These are phyloP conservation scores for Hymenoscyphus fraxineus DNA, from an alignment of 2,329 filamentous ascomycete species.

Conservation along the genomic window DNA sequence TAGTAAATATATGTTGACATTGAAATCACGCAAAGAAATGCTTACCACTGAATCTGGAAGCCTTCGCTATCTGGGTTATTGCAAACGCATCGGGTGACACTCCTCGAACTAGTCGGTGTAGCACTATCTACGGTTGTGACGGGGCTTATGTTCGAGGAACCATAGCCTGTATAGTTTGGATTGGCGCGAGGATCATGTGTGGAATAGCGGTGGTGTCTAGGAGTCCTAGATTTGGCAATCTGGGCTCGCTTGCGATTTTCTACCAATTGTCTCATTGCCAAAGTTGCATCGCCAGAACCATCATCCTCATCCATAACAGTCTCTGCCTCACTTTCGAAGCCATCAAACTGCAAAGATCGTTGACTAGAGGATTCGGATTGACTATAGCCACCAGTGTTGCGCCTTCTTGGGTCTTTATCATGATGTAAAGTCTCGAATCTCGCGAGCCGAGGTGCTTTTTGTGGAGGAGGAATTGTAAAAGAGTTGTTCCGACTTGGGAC, in stretches of 20 bases:
- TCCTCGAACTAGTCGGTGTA: constrained; percentile 40
- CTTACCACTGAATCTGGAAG: constrained; percentile 63
- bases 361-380: constrained; percentile 33
- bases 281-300: constrained; percentile 53
- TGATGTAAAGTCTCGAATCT: constrained; percentile 26
- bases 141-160: constrained; percentile 45
- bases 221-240: constrained; percentile 21
- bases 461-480: constrained; percentile 38
- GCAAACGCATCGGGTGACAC: constrained; percentile 54
- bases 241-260: constrained; percentile 29
- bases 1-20: constrained; percentile 12
- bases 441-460: constrained; percentile 26
- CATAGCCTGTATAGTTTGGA: constrained; percentile 24
- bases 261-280: constrained; percentile 54
- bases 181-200: constrained; percentile 23
- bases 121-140: constrained; percentile 44
- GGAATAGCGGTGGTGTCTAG: constrained; percentile 24
- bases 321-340: constrained; percentile 55
- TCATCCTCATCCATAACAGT: constrained; percentile 49
- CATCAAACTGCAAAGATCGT: constrained; percentile 24
- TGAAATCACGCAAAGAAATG: constrained; percentile 9
- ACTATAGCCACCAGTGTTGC: constrained; percentile 29
- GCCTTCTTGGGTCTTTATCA: constrained; percentile 18
- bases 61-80: constrained; percentile 41
- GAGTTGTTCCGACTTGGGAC: constrained; percentile 59